These are phyloP conservation scores for Atractiella rhizophila DNA, from an alignment of 768 basidiomycete species.

Conservation along the genomic window DNA sequence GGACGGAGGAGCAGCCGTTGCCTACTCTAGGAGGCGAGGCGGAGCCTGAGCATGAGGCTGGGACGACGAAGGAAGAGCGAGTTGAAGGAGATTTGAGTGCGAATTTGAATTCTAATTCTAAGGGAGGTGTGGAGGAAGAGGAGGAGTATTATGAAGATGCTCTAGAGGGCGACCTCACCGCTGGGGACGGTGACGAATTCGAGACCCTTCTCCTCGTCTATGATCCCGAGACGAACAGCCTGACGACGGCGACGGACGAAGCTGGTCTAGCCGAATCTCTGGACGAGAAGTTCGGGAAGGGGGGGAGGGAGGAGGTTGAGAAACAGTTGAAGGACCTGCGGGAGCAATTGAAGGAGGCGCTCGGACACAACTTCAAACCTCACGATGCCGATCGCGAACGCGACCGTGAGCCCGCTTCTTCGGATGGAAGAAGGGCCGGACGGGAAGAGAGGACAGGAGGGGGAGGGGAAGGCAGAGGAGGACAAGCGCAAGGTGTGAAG, in stretches of 20 bases:
- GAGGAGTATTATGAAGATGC: neutral
- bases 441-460: no score
- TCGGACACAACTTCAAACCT: neutral
- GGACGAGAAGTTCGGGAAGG: neutral
- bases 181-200: neutral
- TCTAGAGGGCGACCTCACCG: neutral
- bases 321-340: neutral
- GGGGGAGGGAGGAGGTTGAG: neutral
- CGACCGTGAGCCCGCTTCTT: no score
- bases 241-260: neutral
- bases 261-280: neutral
- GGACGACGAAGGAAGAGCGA: neutral
- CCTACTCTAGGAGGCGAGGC: neutral
- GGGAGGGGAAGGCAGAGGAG: no score
- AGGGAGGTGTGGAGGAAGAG: neutral
- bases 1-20: neutral
- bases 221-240: neutral
- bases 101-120: neutral
- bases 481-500: no score
- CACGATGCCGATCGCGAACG: neutral
- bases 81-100: neutral
- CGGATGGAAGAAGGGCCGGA: no score
- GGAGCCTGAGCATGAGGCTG: neutral
- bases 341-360: neutral
- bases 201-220: conserved; percentile 1